Evolutionary conservation across 1,284 basidiomycete species (phyloP), one percentile per base, ranked within the genome.

Genomic region (Fomitiporia mediterranea): DNA sequence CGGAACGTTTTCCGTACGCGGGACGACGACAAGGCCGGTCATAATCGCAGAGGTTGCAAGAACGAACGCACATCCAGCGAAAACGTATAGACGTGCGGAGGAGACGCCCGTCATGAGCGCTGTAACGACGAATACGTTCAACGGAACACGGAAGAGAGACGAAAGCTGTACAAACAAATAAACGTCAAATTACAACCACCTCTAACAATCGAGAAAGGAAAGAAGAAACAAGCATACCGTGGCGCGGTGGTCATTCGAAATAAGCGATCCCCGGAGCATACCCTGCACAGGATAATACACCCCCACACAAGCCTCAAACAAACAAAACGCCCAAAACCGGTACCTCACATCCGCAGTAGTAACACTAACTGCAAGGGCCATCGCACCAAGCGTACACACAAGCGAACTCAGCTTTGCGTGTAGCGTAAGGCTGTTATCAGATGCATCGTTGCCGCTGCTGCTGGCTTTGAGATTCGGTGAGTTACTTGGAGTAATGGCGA

Each of bases 281-380:
- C 86, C 87, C 60, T 88, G 83, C 30, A 86, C 79, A 9, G 87
- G 86, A 64, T 87, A 89, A 64, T 89, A 88, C 78, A 87, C 80
- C 38, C 87, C 87, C 3, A 88, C 86, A 63, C 84, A 88, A 7
- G 79, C 82, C 66, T 89, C 86, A 61, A 87, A 89, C 5, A 76
- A 69, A 63, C 86, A 88, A 64, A 89, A 89, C 11, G 83, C 80
- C 79, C 79, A 86, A 65, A 89, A 89, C 3, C 85, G 76, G 27
- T 74, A 58, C 32, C 74, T 71, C 53, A 83, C 80, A 58, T 70
- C 71, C 11, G 62, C 57, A 5, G 74, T 74, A n/a, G 69, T 67
- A n/a, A 83, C 73, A 64, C 78, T 79, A 8, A 73, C 58, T 0
- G 78, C 78, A 37, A 88, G 73, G 1, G 84, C 74, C n/a, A 84